phyloP scores from a whole-genome alignment of 139 green algal genomes.

The Desmodesmus armatus region DNA sequence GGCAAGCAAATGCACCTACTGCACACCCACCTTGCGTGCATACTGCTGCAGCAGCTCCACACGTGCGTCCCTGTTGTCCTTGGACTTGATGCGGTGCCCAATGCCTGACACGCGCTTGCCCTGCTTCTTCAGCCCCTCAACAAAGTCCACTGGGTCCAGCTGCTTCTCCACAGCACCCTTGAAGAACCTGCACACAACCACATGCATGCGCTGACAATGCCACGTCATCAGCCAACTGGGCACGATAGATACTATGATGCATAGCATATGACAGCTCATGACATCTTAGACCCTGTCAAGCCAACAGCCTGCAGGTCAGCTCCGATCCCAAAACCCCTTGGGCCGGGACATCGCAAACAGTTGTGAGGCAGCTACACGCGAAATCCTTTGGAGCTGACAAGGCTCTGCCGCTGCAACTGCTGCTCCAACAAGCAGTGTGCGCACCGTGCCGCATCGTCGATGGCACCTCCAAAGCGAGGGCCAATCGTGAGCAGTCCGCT shows the following conservation, averaged over 20 bases:
- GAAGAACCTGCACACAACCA: slow-evolving; percentile 64
- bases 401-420: too few species aligned
- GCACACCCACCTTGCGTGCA: slow-evolving; percentile 59
- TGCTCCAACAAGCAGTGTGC: too few species aligned
- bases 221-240: too few species aligned
- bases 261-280: too few species aligned
- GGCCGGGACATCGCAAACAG: too few species aligned
- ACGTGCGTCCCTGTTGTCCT: slow-evolving; percentile 95
- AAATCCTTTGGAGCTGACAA: too few species aligned
- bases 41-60: slow-evolving; percentile 94
- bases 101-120: slow-evolving; percentile 89
- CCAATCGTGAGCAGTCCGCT: slow-evolving; percentile 88
- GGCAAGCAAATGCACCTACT: background rate
- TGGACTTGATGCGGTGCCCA: slow-evolving; percentile 95
- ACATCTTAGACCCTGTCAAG: too few species aligned
- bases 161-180: slow-evolving; percentile 59
- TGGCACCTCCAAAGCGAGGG: slow-evolving; percentile 91
- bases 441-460: slow-evolving; percentile 90
- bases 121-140: slow-evolving; percentile 78
- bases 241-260: too few species aligned
- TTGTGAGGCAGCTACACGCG: too few species aligned
- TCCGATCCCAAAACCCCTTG: too few species aligned
- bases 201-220: too few species aligned
- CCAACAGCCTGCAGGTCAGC: too few species aligned
- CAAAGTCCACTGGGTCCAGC: slow-evolving; percentile 78